These are phyloP conservation scores for Brassica rapa DNA, from an alignment of 345 rosid species.

Conservation along the genomic window DNA sequence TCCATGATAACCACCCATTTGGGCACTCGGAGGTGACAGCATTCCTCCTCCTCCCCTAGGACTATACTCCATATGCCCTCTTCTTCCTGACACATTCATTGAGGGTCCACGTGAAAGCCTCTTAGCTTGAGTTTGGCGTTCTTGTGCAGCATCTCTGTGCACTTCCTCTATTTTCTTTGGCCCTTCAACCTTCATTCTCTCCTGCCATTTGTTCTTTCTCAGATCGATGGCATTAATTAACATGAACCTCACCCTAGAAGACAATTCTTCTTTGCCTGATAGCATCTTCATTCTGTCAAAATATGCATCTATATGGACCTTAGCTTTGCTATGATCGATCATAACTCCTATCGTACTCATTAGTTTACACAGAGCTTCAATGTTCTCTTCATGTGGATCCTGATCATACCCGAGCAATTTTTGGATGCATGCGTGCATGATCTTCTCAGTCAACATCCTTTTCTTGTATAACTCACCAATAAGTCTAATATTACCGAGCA, in stretches of 20 bases:
- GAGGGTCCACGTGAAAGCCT: constrained; percentile 74
- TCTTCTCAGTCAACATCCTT: constrained; percentile 87
- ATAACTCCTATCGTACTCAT: constrained; percentile 94
- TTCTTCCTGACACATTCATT: constrained; percentile 60
- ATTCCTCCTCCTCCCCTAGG: constrained; percentile 65
- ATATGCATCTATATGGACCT: constrained; percentile 70
- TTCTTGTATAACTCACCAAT: constrained; percentile 97
- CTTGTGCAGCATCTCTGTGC: constrained; percentile 98
- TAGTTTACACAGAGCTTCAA: constrained; percentile 88
- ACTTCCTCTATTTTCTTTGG: constrained; percentile 98
- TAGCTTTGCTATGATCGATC: constrained; percentile 76
- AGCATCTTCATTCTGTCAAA: constrained; percentile 69
- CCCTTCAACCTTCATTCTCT: constrained; percentile 98
- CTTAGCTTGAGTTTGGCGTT: constrained; percentile 72
- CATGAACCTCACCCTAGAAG: constrained; percentile 93
- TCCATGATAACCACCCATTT: constrained; percentile 71
- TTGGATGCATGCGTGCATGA: constrained; percentile 87
- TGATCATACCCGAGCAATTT: constrained; percentile 72
- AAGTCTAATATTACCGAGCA: constrained; percentile 95
- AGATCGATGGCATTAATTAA: constrained; percentile 84
- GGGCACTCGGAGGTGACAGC: constrained; percentile 68
- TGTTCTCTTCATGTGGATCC: constrained; percentile 88
- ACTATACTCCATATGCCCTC: constrained; percentile 70
- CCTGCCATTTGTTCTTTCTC: constrained; percentile 94
- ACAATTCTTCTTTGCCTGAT: constrained; percentile 69